These are phyloP conservation scores for Colletotrichum salicis DNA, from an alignment of 2,329 filamentous ascomycete species.

Conservation along the genomic window DNA sequence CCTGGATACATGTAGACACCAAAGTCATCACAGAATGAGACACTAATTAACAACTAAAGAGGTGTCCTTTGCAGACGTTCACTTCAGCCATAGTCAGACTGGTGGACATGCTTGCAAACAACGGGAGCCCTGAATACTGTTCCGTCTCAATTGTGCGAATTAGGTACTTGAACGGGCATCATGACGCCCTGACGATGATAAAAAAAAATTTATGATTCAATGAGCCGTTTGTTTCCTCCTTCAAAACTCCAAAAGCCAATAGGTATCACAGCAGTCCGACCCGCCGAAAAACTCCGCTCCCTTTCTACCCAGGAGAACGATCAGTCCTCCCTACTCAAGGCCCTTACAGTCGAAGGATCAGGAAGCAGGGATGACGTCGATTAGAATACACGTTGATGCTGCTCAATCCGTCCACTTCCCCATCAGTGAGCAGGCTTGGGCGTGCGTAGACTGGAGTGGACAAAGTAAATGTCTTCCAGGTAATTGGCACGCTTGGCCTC, in stretches of 20 bases:
- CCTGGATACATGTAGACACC: background rate
- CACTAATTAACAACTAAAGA: background rate
- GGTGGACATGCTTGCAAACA: background rate
- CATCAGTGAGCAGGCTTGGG: conserved; percentile 20
- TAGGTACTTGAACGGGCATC: conserved; percentile 5
- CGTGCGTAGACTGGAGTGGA: conserved; percentile 22
- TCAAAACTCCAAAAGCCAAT: conserved; percentile 22
- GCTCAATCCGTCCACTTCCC: background rate
- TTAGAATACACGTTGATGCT: background rate
- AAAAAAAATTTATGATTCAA: background rate
- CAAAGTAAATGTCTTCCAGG: conserved; percentile 31
- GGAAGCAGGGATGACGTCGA: background rate
- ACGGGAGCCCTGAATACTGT: background rate
- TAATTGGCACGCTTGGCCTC: conserved; percentile 31
- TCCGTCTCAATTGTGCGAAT: background rate
- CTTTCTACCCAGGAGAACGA: conserved; percentile 1
- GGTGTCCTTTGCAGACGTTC: background rate
- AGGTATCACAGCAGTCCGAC: conserved; percentile 25
- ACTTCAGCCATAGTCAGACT: background rate
- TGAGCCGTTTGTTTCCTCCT: conserved; percentile 3
- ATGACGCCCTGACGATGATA: background rate
- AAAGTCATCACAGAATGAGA: background rate
- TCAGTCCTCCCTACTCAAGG: no score
- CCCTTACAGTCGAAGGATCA: background rate
- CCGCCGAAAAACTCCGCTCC: conserved; percentile 24